phyloP scores from a whole-genome alignment of 352 stramenopile genomes.

The Phytophthora agathidicida region DNA sequence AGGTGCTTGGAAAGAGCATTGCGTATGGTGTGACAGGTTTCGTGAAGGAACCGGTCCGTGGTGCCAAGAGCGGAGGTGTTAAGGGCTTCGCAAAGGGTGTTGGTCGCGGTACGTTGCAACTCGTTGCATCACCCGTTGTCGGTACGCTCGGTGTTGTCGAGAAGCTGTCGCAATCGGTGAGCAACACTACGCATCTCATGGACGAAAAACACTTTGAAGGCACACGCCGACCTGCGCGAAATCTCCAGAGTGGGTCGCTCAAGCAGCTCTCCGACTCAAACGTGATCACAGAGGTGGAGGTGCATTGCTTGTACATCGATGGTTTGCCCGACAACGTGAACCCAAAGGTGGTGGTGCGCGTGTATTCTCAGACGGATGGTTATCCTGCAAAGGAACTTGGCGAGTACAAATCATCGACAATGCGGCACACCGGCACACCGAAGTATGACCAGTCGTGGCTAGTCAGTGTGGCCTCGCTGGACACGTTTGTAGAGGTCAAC shows the following conservation, averaged over 20 bases:
- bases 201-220: conserved; percentile 83
- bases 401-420: conserved; percentile 77
- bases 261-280: conserved; percentile 85
- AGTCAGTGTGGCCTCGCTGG: conserved; percentile 66
- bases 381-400: conserved; percentile 54
- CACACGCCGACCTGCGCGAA: conserved; percentile 73
- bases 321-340: conserved; percentile 73
- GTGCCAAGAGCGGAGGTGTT: conserved; percentile 70
- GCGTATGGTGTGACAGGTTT: conserved; percentile 78
- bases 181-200: conserved; percentile 87
- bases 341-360: conserved; percentile 69
- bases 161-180: conserved; percentile 84
- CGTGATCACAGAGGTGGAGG: conserved; percentile 85
- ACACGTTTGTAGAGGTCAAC: conserved; percentile 83
- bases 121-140: conserved; percentile 83
- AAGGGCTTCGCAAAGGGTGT: conserved; percentile 88
- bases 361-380: conserved; percentile 58
- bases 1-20: conserved; percentile 82
- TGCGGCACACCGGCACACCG: conserved; percentile 60
- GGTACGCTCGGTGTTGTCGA: conserved; percentile 83
- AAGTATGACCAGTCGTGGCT: conserved; percentile 89
- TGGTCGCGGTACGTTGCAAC: conserved; percentile 75
- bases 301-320: conserved; percentile 76
- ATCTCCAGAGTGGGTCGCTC: conserved; percentile 57
- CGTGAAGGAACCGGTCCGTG: conserved; percentile 83